A percentile compares a stretch with the other conserved stretches of the same genome.
These are phyloP conservation scores for Amanita muscaria DNA, from an alignment of 768 basidiomycete species.

Conservation along the genomic window DNA sequence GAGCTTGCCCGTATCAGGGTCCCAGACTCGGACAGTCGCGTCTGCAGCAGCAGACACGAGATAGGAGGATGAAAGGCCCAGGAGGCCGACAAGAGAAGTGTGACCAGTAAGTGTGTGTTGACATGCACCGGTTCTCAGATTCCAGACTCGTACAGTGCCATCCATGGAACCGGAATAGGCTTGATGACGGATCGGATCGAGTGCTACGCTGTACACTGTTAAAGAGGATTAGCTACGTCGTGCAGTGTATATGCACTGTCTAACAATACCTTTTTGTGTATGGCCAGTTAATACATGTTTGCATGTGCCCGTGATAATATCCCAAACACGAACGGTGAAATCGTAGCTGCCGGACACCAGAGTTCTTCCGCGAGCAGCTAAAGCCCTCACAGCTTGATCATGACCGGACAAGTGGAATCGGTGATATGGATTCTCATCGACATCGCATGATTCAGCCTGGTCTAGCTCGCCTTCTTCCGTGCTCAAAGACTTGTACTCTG, in stretches of 20 bases:
- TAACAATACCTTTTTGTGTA: conserved; percentile 73
- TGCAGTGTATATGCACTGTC: neutral
- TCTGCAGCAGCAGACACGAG: conserved; percentile 97
- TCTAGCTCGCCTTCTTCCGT: conserved; percentile 54
- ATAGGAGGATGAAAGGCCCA: conserved; percentile 81
- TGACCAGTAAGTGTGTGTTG: conserved; percentile 81
- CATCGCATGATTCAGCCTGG: conserved; percentile 39
- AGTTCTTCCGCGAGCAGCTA: conserved; percentile 85
- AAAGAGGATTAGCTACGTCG: neutral
- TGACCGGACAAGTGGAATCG: conserved; percentile 80
- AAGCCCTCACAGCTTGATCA: conserved; percentile 82
- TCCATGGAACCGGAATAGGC: conserved; percentile 99
- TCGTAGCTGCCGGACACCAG: conserved; percentile 96
- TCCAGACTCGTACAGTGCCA: conserved; percentile 94
- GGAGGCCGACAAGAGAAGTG: conserved; percentile 88
- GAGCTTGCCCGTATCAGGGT: conserved; percentile 74
- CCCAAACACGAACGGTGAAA: conserved; percentile 92
- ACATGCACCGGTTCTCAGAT: conserved; percentile 72
- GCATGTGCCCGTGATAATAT: conserved; percentile 75
- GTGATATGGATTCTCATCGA: conserved; percentile 81
- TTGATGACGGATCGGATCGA: conserved; percentile 78
- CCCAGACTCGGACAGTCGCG: conserved; percentile 91
- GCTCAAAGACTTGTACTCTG: conserved; percentile 63
- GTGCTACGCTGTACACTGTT: conserved; percentile 96
- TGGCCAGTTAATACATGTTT: conserved; percentile 80